phyloP scores from a whole-genome alignment of 208 protist genomes.

The Trypanosoma cruzi region DNA sequence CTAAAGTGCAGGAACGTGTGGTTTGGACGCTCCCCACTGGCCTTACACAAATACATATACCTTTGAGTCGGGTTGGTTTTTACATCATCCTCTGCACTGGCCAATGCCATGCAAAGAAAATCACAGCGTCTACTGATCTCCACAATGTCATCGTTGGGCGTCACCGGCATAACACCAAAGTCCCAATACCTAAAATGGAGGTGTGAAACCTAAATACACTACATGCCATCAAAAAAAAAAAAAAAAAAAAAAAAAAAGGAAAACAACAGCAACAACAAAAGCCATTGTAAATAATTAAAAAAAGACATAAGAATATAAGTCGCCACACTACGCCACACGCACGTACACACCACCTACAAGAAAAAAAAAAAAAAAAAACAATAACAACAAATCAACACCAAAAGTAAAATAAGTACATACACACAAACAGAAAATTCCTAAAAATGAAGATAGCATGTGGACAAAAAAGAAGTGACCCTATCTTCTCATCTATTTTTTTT shows the following conservation, averaged over 20 bases:
- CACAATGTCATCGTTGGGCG: conserved; percentile 32
- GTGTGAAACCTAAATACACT: not conserved
- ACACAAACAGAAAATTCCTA: not conserved
- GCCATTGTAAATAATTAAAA: not conserved
- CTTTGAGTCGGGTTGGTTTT: conserved; percentile 21
- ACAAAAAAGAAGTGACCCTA: not conserved
- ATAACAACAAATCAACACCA: not conserved
- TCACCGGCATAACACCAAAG: conserved; percentile 20
- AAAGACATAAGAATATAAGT: not conserved
- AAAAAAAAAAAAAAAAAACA: too few relatives aligned
- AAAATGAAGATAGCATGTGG: not conserved
- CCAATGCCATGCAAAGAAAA: conserved; percentile 14
- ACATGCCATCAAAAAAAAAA: not conserved
- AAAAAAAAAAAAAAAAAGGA: conserved; percentile 17
- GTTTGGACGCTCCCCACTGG: conserved; percentile 26
- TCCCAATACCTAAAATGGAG: not conserved
- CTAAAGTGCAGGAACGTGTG: conserved; percentile 21
- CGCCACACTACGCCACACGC: too few relatives aligned
- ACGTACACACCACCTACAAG: too few relatives aligned
- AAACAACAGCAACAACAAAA: not conserved
- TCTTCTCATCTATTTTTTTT: not conserved
- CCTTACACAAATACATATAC: conserved; percentile 32
- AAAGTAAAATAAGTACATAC: not conserved
- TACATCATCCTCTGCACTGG: conserved; percentile 16
- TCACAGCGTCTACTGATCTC: conserved; percentile 27